phyloP scores from a whole-genome alignment of 2,329 filamentous ascomycete genomes.

The Akanthomyces lecanii region DNA sequence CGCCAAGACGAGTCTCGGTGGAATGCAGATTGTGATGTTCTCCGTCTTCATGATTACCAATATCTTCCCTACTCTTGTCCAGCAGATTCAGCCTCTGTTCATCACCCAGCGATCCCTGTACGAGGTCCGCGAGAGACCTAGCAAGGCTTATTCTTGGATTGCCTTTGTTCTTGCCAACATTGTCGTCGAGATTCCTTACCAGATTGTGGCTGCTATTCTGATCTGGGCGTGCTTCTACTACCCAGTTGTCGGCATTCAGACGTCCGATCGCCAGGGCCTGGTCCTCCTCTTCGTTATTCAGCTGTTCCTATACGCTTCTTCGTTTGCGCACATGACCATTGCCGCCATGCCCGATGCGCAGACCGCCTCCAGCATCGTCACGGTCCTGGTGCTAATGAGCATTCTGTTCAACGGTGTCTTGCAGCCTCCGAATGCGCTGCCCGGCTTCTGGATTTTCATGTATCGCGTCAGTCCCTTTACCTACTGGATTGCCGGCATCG shows the following conservation, averaged over 20 bases:
- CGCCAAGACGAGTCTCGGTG: conserved; percentile 52
- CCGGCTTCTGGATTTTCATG: conserved; percentile 76
- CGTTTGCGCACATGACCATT: conserved; percentile 71
- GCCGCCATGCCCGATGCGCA: conserved; percentile 65
- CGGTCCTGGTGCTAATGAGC: conserved; percentile 54
- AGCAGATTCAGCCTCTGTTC: conserved; percentile 74
- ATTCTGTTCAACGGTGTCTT: conserved; percentile 63
- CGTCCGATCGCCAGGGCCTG: conserved; percentile 54
- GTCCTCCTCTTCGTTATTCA: conserved; percentile 62
- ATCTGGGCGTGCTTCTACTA: conserved; percentile 68
- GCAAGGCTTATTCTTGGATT: conserved; percentile 71
- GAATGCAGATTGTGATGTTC: conserved; percentile 73
- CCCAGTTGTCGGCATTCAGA: conserved; percentile 48
- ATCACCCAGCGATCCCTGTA: conserved; percentile 70
- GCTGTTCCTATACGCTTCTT: conserved; percentile 67
- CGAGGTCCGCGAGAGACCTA: conserved; percentile 71
- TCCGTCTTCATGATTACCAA: conserved; percentile 71
- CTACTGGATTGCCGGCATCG: conserved; percentile 64
- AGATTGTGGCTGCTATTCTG: conserved; percentile 59
- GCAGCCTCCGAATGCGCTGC: conserved; percentile 53
- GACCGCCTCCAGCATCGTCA: conserved; percentile 61
- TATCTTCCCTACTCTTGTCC: conserved; percentile 66
- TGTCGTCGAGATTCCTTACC: conserved; percentile 68
- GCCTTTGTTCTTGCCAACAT: conserved; percentile 70
- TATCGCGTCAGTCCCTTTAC: conserved; percentile 64